phyloP scores from a whole-genome alignment of 2,329 filamentous ascomycete species.

The Aspergillus udagawae region DNA sequence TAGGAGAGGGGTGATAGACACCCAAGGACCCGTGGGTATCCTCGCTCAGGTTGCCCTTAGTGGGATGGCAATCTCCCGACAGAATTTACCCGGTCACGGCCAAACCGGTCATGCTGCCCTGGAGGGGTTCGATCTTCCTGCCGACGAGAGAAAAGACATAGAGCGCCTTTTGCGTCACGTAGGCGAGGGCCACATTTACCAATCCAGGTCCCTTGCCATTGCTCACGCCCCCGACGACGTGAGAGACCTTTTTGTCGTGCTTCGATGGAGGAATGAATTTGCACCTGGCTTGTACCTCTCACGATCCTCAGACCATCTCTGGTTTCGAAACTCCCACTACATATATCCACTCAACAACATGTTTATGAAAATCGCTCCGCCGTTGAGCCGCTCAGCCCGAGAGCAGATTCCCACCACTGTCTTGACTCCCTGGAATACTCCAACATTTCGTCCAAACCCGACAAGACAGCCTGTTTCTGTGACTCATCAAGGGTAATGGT shows the following conservation, averaged over 20 bases:
- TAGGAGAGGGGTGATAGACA: too few species aligned
- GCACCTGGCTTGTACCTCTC: slow-evolving; percentile 16
- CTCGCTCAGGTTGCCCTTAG: too few species aligned
- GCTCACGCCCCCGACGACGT: slow-evolving; percentile 38
- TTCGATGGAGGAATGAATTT: slow-evolving; percentile 12
- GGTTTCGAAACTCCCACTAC: slow-evolving; percentile 11
- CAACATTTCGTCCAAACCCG: neutral
- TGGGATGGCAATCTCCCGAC: too few species aligned
- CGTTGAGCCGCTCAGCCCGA: too few species aligned
- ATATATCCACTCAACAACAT: too few species aligned
- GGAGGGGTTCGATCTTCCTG: slow-evolving; percentile 48
- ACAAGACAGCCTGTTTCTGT: neutral
- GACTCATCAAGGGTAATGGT: neutral
- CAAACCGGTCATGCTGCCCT: slow-evolving; percentile 45
- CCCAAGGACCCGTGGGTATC: too few species aligned
- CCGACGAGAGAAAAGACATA: slow-evolving; percentile 54
- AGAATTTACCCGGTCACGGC: too few species aligned
- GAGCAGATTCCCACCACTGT: neutral
- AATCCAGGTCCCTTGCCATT: neutral
- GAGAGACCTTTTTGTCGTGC: slow-evolving; percentile 8
- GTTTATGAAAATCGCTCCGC: too few species aligned
- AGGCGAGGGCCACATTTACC: too few species aligned
- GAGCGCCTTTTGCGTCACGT: slow-evolving; percentile 31
- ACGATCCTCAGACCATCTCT: slow-evolving; percentile 25
- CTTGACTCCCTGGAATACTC: neutral